Evolutionary conservation across 2,329 filamentous ascomycete genomes (phyloP).

Genomic region (Xylaria sp.): DNA sequence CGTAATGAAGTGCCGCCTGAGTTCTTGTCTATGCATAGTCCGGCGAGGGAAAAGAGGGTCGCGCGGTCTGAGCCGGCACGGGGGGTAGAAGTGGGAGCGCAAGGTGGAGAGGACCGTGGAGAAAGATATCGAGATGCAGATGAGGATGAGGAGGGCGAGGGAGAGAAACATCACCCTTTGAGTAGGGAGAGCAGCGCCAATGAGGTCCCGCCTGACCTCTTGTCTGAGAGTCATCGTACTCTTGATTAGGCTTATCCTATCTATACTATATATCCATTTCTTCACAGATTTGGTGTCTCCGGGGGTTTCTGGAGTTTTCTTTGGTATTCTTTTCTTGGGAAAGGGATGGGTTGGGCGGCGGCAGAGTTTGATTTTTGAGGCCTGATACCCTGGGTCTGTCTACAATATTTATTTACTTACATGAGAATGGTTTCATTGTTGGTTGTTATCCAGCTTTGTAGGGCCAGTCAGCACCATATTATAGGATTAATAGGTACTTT

Average conservation of each 20-base stretch:
- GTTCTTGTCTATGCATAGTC: constrained; percentile 61
- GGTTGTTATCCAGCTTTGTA: too few relatives aligned
- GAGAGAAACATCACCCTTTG: constrained; percentile 18
- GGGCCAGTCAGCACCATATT: too few relatives aligned
- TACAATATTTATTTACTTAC: too few relatives aligned
- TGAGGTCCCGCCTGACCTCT: constrained; percentile 44
- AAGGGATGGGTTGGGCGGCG: not conserved
- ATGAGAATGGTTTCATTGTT: too few relatives aligned
- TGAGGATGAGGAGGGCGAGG: constrained; percentile 6
- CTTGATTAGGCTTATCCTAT: constrained; percentile 1
- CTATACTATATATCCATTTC: not conserved
- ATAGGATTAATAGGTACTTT: too few relatives aligned
- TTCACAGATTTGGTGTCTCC: not conserved
- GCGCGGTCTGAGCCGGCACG: not conserved
- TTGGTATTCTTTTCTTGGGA: not conserved
- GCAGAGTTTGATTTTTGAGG: too few relatives aligned
- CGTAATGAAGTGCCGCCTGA: constrained; percentile 51
- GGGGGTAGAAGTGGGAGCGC: not conserved
- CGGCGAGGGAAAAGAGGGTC: constrained; percentile 25
- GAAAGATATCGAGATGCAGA: not conserved
- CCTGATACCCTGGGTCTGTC: too few relatives aligned
- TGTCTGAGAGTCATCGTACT: constrained; percentile 40
- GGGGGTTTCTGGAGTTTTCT: not conserved
- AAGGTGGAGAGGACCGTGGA: not conserved
- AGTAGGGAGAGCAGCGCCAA: constrained; percentile 45